Base-by-base conservation (phyloP, 768 basidiomycete species). In the Boletus speciosus region DNA sequence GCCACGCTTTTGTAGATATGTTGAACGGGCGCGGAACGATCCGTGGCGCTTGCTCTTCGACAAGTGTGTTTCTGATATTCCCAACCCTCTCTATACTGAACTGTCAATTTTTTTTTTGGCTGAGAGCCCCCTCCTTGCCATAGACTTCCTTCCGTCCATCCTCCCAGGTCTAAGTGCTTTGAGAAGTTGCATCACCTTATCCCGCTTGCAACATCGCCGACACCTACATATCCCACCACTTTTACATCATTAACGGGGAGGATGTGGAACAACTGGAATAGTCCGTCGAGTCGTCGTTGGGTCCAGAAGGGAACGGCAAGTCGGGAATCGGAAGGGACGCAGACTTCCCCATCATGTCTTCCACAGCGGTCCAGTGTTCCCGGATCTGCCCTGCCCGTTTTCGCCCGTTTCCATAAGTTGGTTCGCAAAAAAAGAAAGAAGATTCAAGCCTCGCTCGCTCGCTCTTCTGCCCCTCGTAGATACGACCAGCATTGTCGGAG, bases 151-250 rank as follows among this genome's bases (percentile, higher is more conserved):
- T 76, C 32, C 86, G 71, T 72, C 86, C 86, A 39, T 93, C 90
- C 68, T 91, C 88, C 91, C 90, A 92, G 0, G 71, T 69, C 71
- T 83, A 61, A 93, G 66, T 37, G 88, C 87, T 60, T 78, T 82
- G 62, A 97, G 67, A 34, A 98, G 73, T 68, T 93, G 86, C 5
- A 86, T 61, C 56, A 96, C 82, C 75, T 92, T 94, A 41, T 88
- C 86, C 41, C 83, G 76, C 66, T 88, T 89, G 32, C 89, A 90
- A 98, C 78, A 70, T 98, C 96, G 65, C 96, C 95, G 72, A 98
- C 93, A 62, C 89, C 93, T 31, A 98, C 86, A 57, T 85, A 84
- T 10, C 90, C 93, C 76, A 96, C 89, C 72, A 19, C 19, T 19
- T 88, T 88, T 53, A 95, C 85, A 48, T 93, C 93, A 56, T 93